Conservation (phyloP, 2,329 filamentous ascomycete genomes). For the Incumbomyces delicatus region DNA sequence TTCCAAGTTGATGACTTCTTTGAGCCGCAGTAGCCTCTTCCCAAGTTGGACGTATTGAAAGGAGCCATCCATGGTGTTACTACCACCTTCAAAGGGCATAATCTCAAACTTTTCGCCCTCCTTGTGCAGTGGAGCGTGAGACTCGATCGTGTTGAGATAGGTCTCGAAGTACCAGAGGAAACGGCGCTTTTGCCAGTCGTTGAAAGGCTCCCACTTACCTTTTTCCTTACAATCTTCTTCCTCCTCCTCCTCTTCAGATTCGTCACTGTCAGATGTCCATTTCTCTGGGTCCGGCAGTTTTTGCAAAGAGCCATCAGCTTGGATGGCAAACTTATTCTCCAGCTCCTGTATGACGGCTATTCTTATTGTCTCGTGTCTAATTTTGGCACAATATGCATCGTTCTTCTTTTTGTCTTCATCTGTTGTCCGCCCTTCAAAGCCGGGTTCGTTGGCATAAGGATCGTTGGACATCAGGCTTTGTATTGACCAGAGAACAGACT, state of each 20-base stretch:
- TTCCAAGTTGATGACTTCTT: constrained; percentile 62
- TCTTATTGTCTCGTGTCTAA: constrained; percentile 79
- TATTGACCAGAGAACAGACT: constrained; percentile 89
- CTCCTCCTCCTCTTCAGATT: constrained; percentile 42
- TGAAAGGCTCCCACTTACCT: constrained; percentile 70
- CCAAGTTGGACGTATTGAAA: constrained; percentile 74
- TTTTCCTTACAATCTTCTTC: constrained; percentile 39
- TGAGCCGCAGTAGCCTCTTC: constrained; percentile 58
- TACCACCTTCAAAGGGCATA: constrained; percentile 76
- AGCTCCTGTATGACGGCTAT: constrained; percentile 78
- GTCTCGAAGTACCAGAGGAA: constrained; percentile 95
- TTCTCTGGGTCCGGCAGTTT: constrained; percentile 27
- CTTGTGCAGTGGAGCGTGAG: constrained; percentile 52
- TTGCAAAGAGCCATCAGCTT: constrained; percentile 39
- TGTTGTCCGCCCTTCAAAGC: constrained; percentile 68
- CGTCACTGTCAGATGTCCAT: constrained; percentile 31
- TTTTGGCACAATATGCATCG: constrained; percentile 72
- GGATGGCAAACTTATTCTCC: constrained; percentile 65
- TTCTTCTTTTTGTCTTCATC: constrained; percentile 63
- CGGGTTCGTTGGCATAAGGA: constrained; percentile 93
- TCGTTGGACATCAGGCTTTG: constrained; percentile 92
- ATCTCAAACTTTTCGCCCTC: constrained; percentile 57
- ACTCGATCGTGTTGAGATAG: constrained; percentile 62
- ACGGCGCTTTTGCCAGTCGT: constrained; percentile 77
- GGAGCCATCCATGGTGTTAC: constrained; percentile 75